Conservation (phyloP, 2,329 filamentous ascomycete genomes). For the Diaporthe humulicola region DNA sequence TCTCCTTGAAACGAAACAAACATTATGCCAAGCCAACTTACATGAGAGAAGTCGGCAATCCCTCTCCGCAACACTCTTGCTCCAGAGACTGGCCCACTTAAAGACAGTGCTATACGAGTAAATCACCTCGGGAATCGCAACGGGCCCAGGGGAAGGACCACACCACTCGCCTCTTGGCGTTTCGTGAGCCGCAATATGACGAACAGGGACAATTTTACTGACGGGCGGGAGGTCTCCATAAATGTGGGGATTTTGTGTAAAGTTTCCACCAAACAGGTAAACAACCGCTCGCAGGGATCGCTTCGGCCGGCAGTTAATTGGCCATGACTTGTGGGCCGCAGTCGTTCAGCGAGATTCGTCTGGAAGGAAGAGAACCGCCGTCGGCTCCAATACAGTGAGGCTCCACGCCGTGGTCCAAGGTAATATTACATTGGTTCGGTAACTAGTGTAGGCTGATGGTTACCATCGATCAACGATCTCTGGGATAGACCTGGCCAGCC, state of each 20-base stretch:
- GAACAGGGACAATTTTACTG: constrained; percentile 10
- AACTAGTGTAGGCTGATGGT: not conserved
- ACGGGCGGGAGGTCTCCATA: not conserved
- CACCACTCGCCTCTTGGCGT: constrained; percentile 19
- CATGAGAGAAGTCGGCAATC: not conserved
- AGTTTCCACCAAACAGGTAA: constrained; percentile 1
- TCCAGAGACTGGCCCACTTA: not conserved
- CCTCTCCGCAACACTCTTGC: not conserved
- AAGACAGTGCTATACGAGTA: constrained; percentile 1
- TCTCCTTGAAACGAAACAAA: constrained; percentile 23
- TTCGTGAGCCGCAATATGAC: constrained; percentile 29
- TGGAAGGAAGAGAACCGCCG: not conserved
- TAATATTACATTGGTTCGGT: not conserved
- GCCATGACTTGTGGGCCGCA: not conserved
- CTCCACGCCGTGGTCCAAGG: constrained; percentile 2
- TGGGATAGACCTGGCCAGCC: not conserved
- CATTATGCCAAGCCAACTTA: constrained; percentile 20
- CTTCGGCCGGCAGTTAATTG: not conserved
- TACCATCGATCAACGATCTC: constrained; percentile 19
- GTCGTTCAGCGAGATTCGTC: constrained; percentile 1
- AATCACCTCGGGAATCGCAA: not conserved
- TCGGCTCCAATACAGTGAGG: not conserved
- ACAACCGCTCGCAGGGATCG: not conserved
- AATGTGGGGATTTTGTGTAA: not conserved
- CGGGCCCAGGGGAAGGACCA: not conserved